A percentile compares a stretch with the other conserved stretches of the same genome.
Evolutionary conservation across 2,329 filamentous ascomycete genomes (phyloP).

Genomic region (Thielaviopsis euricoi): DNA sequence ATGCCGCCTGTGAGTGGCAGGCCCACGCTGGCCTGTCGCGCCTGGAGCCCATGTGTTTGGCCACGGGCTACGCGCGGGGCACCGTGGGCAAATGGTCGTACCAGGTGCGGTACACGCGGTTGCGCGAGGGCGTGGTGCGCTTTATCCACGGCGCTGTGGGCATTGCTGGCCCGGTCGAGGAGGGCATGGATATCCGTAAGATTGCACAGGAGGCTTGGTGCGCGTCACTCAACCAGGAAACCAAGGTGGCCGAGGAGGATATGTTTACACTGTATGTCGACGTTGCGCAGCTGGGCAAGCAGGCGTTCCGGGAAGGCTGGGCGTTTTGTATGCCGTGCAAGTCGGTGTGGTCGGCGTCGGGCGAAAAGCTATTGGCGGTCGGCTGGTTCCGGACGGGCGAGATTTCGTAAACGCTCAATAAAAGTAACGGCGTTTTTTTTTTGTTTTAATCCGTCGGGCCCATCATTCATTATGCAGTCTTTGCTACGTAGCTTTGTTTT

Average conservation of each 20-base stretch:
- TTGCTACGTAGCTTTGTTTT: too few species aligned
- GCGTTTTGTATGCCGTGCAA: slow-evolving; percentile 19
- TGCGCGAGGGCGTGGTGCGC: slow-evolving; percentile 4
- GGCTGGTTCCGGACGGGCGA: slow-evolving; percentile 18
- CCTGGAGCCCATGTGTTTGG: slow-evolving; percentile 13
- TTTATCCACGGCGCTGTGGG: slow-evolving; percentile 4
- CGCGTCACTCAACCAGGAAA: slow-evolving; percentile 15
- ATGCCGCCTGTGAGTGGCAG: slow-evolving; percentile 70
- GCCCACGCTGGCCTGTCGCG: slow-evolving; percentile 41
- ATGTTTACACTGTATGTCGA: slow-evolving; percentile 17
- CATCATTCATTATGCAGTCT: too few species aligned
- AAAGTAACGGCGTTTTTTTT: too few species aligned
- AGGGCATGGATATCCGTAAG: slow-evolving; percentile 7
- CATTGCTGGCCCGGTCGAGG: slow-evolving; percentile 3
- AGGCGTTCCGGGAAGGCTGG: slow-evolving; percentile 4
- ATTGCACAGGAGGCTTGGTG: slow-evolving; percentile 13
- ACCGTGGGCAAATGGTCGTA: slow-evolving; percentile 4
- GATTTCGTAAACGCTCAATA: not conserved
- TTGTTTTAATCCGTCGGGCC: too few species aligned
- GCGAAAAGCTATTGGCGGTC: slow-evolving; percentile 20
- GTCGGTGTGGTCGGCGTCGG: slow-evolving; percentile 21
- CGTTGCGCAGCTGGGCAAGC: slow-evolving; percentile 18
- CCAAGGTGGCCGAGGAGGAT: slow-evolving; percentile 6
- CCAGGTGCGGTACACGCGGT: slow-evolving; percentile 4
- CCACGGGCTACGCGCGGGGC: slow-evolving; percentile 2